Evolutionary conservation across 805 yeast species (phyloP), one percentile per base, ranked within the genome.

Genomic region (Yamadazyma scolyti): DNA sequence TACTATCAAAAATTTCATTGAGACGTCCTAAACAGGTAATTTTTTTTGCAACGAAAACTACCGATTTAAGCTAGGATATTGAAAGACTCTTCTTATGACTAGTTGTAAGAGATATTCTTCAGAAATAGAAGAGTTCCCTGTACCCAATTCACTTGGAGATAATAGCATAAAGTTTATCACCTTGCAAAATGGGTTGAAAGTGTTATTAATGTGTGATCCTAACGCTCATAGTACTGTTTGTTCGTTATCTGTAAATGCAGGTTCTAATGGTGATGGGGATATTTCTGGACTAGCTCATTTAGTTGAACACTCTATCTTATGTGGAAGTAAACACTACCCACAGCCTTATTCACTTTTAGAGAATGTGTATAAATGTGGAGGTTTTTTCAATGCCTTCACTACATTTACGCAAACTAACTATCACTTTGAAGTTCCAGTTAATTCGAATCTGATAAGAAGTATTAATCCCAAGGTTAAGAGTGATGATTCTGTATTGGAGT

Each of bases 201-300:
- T 77, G 0, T 59, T 90, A 2, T 50, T 93, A 16, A 72, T 93
- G 10, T 84, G 88, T 2, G 96, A 90, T 46, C 80, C 89, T 1
- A 58, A 77, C 0, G 73, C 77, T 10, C 78, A 75, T 25, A 44
- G 68, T 9, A 79, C 83, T 3, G 71, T 93, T 0, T 80, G 84
- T 12, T 77, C 95, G 1, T 46, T 90, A 5, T 74, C 85, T 22
- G 86, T 88, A 2, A 79, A 80, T 3, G 65, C 85, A 0, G 98
- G 98, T 6, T 79, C 95, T 2, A 79, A 78, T 47, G 68, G 78
- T 27, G 97, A 90, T 43, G 90, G 95, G 1, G 63, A 59, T 5
- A 44, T 82, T 1, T 77, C 77, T 0, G 98, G 98, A 0, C 50
- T 90, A 21, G 97, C 97, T 0, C 98, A 90, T 60, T 30, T 51